phyloP scores from a whole-genome alignment of 345 rosid genomes.

The Syzygium jambos region DNA sequence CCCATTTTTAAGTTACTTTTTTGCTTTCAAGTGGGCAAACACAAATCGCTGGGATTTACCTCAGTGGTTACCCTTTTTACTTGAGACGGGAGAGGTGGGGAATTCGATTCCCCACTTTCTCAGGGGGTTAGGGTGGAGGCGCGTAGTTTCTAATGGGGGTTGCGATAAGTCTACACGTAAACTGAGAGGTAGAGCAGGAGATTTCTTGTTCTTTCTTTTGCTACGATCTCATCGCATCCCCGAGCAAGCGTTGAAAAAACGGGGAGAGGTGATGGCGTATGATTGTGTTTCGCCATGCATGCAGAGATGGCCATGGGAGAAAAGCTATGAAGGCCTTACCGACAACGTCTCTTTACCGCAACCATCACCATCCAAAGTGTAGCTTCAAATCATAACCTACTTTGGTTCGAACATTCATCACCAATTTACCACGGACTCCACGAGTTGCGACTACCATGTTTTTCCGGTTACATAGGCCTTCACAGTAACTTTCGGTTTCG shows the following conservation, averaged over 20 bases:
- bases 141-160: too few relatives aligned
- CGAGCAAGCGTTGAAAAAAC: background rate
- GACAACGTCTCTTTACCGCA: background rate
- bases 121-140: too few relatives aligned
- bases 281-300: background rate
- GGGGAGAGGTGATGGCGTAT: background rate
- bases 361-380: background rate
- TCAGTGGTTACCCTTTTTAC: too few relatives aligned
- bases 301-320: background rate
- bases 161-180: too few relatives aligned
- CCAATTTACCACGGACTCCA: background rate
- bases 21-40: background rate
- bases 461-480: too few relatives aligned
- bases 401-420: background rate
- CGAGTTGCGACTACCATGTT: background rate
- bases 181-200: background rate
- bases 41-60: too few relatives aligned
- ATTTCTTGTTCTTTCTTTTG: background rate
- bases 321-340: background rate
- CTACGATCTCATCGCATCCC: background rate
- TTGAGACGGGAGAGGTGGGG: too few relatives aligned
- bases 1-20: background rate
- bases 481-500: background rate
- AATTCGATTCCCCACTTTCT: too few relatives aligned
- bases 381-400: background rate